Evolutionary conservation across 176 grass and related monocot species (phyloP).

Genomic region (Lolium multiflorum): DNA sequence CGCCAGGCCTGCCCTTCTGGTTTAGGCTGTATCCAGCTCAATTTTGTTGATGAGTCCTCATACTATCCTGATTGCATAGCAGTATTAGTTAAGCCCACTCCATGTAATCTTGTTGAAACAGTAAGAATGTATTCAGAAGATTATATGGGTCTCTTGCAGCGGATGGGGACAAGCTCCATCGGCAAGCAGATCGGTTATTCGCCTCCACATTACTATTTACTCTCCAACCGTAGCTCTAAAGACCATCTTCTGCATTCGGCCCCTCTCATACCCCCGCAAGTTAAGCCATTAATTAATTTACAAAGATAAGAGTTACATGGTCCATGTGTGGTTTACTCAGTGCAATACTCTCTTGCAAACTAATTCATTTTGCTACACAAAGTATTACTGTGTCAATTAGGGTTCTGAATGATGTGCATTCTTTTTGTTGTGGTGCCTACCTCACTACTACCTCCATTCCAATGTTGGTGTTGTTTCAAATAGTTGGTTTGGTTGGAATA

Average conservation of each 20-base stretch:
- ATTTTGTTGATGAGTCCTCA: constrained; percentile 7
- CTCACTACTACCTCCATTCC: constrained; percentile 1
- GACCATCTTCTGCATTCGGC: background rate
- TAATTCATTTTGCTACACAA: constrained; percentile 17
- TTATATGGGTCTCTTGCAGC: background rate
- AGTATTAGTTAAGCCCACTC: background rate
- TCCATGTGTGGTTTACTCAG: background rate
- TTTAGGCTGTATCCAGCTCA: background rate
- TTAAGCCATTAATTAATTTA: constrained; percentile 2
- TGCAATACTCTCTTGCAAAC: background rate
- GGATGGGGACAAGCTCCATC: background rate
- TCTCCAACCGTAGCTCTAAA: background rate
- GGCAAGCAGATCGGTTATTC: background rate
- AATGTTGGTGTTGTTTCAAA: background rate
- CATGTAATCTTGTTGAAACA: constrained; percentile 8
- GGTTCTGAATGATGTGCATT: background rate
- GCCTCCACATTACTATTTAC: background rate
- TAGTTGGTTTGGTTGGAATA: constrained; percentile 3
- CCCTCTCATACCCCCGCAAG: background rate
- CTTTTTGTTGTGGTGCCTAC: constrained; percentile 22
- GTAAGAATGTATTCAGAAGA: background rate
- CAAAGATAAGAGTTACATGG: background rate
- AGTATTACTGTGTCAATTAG: background rate
- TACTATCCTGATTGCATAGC: constrained; percentile 6
- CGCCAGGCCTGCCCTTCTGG: background rate